Base-by-base conservation (phyloP, 1,284 basidiomycete species). In the Austroboletus sp. region DNA sequence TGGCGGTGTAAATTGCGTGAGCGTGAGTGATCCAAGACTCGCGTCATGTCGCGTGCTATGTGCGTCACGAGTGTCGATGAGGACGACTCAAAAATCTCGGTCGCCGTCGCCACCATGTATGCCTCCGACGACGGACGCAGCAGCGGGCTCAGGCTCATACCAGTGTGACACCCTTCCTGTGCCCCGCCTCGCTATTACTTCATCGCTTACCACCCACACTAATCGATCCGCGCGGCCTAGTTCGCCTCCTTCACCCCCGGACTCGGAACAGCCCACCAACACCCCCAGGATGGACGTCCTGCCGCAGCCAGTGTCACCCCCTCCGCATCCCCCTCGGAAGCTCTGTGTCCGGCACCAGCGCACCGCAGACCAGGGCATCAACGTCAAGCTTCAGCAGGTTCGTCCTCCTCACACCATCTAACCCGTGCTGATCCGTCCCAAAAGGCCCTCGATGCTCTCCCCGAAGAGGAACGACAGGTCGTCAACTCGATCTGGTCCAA, bases 281-380 rank as follows among this genome's bases (percentile, higher is more conserved):
- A 4, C 16, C 12, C 12, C 33, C 11, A n/a, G 16, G 13, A 55
- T 51, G 41, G 36, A 45, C 3, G 3, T 13, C 36, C 25, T 39
- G 29, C 48, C 32, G 41, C 57, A 46, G 30, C 7, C 29, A 3
- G 32, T n/a, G 7, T 54, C 60, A 45, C 48, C 45, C 3, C 12
- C 59, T 26, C 53, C 53, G 36, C 58, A 62, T 7, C 65, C 74
- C 3, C 72, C 75, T 2, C 73, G 85, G 40, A 92, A 89, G 66
- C 74, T 95, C 11, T 95, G 92, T 62, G 80, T 91, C 9, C 70
- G 92, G 32, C 95, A 99, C 69, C 90, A 96, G 70, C 79, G 94
- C 40, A 98, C 97, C 88, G 96, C 96, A 7, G 94, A 98, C 70
- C 86, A 96, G 65, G 92, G 91, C 17, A 92, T 86, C 23, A 96